phyloP scores from a whole-genome alignment of 2,329 filamentous ascomycete species.

The Hypoxylon sp. region DNA sequence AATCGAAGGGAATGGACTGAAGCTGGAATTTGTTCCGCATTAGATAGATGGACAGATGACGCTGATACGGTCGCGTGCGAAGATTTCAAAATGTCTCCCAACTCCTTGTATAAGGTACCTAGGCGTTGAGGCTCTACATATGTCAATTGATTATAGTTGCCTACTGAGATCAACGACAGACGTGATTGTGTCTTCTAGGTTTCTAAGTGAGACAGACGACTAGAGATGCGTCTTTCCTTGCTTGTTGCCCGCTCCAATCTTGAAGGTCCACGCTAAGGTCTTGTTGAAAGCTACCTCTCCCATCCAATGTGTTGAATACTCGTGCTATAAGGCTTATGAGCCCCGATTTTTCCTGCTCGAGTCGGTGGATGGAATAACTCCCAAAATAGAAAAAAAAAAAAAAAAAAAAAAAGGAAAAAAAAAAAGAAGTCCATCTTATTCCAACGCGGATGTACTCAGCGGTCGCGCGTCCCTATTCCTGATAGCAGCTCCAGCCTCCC shows the following conservation, averaged over 20 bases:
- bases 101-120: slow-evolving; percentile 4
- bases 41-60: not conserved
- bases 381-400: too few relatives aligned
- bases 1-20: not conserved
- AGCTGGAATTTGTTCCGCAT: not conserved
- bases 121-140: not conserved
- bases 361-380: too few relatives aligned
- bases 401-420: too few relatives aligned
- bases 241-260: too few relatives aligned
- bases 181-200: not conserved
- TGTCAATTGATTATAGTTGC: not conserved
- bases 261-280: too few relatives aligned
- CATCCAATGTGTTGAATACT: too few relatives aligned
- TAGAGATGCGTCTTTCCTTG: too few relatives aligned
- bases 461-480: not conserved
- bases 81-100: not conserved
- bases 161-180: not conserved
- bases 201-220: too few relatives aligned
- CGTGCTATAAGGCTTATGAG: too few relatives aligned
- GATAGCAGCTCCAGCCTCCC: not conserved
- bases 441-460: not conserved
- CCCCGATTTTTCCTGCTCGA: too few relatives aligned
- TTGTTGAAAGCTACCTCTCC: too few relatives aligned
- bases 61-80: not conserved
- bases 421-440: too few relatives aligned